phyloP scores from a whole-genome alignment of 1,139 yeast genomes.

The Meyerozyma carpophila region DNA sequence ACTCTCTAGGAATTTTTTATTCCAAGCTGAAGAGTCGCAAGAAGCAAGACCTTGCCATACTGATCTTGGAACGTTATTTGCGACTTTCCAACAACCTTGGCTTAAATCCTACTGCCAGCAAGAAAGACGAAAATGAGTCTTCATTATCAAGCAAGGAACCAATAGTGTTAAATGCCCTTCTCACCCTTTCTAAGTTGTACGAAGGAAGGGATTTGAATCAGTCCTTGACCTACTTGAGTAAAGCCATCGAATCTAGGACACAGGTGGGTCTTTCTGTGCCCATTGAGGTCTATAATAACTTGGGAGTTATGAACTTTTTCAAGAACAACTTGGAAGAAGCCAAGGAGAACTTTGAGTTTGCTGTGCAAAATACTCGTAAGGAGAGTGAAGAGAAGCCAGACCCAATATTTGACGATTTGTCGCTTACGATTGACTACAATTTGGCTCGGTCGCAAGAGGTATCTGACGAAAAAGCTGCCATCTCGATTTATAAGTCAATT shows the following conservation, averaged over 20 bases:
- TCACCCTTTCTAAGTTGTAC: slow-evolving; percentile 61
- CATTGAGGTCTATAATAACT: slow-evolving; percentile 68
- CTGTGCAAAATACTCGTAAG: background rate
- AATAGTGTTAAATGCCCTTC: slow-evolving; percentile 61
- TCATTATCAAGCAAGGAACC: slow-evolving; percentile 48
- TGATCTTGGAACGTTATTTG: slow-evolving; percentile 68
- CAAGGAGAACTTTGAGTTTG: slow-evolving; percentile 10
- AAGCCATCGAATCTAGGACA: slow-evolving; percentile 51
- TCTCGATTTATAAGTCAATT: slow-evolving; percentile 49
- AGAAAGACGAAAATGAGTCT: slow-evolving; percentile 19
- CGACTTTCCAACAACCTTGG: slow-evolving; percentile 51
- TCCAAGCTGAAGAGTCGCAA: slow-evolving; percentile 41
- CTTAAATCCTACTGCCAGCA: slow-evolving; percentile 14
- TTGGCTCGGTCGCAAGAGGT: slow-evolving; percentile 59
- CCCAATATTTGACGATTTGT: slow-evolving; percentile 30
- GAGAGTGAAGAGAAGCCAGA: background rate
- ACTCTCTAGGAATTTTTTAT: slow-evolving; percentile 71
- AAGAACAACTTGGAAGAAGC: slow-evolving; percentile 51
- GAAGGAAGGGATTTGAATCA: slow-evolving; percentile 59
- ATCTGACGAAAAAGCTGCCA: slow-evolving; percentile 41
- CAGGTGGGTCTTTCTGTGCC: slow-evolving; percentile 48
- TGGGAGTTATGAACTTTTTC: slow-evolving; percentile 79
- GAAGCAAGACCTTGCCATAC: slow-evolving; percentile 49
- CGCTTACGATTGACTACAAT: slow-evolving; percentile 52
- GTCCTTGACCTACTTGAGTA: slow-evolving; percentile 51